phyloP scores from a whole-genome alignment of 225 moss, liverwort and hornwort genomes.

The Rhytidiadelphus loreus region DNA sequence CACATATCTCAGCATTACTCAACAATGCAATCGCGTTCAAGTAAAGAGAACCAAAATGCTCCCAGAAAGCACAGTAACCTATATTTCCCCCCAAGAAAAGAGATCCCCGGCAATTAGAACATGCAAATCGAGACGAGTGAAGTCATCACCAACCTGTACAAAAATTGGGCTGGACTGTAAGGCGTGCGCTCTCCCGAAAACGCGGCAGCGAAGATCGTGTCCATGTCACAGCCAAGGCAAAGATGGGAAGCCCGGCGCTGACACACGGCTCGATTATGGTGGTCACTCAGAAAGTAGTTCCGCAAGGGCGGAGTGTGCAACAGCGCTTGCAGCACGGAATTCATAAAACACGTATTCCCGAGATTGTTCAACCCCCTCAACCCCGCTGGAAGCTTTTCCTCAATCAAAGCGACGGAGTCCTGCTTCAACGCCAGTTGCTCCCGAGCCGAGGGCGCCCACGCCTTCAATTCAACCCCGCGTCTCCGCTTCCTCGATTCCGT shows the following conservation, averaged over 20 bases:
- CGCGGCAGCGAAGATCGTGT: conserved; percentile 81
- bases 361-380: conserved; percentile 75
- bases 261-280: conserved; percentile 65
- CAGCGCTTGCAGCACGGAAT: conserved; percentile 84
- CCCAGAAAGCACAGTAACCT: not conserved
- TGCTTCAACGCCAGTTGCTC: conserved; percentile 59
- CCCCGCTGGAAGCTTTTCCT: conserved; percentile 56
- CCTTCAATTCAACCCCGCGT: conserved; percentile 42
- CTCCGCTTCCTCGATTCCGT: conserved; percentile 13
- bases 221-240: conserved; percentile 91
- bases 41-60: not conserved
- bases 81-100: not conserved
- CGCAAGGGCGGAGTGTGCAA: conserved; percentile 79
- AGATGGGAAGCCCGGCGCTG: conserved; percentile 72
- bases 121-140: not conserved
- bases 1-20: not conserved
- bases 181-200: conserved; percentile 84
- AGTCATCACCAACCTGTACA: conserved; percentile 51
- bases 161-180: conserved; percentile 80
- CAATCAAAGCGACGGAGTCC: conserved; percentile 51
- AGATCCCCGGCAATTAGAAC: not conserved
- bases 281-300: conserved; percentile 82
- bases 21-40: not conserved
- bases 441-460: conserved; percentile 46
- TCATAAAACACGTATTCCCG: conserved; percentile 92